These are phyloP conservation scores for Nemania sp. DNA, from an alignment of 2,329 filamentous ascomycete genomes.

Conservation along the genomic window DNA sequence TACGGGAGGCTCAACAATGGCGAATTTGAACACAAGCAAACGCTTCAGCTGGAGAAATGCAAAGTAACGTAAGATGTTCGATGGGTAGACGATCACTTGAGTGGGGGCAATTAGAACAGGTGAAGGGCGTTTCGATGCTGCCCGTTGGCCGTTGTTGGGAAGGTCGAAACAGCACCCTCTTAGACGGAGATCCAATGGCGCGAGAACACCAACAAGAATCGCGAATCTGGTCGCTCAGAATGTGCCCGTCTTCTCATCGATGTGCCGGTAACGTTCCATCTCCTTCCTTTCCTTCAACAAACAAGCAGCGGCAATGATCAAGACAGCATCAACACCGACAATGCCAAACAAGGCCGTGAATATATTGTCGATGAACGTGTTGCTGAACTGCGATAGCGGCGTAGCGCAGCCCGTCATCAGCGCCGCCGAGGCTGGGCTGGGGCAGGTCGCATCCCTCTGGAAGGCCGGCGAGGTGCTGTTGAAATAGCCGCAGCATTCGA, in stretches of 20 bases:
- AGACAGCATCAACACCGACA: slow-evolving; percentile 69
- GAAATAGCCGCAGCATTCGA: slow-evolving; percentile 78
- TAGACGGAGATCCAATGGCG: background rate
- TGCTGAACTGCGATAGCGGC: slow-evolving; percentile 69
- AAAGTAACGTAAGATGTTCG: background rate
- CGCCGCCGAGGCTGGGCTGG: slow-evolving; percentile 70
- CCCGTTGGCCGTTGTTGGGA: too few relatives aligned
- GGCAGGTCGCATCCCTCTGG: slow-evolving; percentile 68
- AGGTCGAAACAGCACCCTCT: too few relatives aligned
- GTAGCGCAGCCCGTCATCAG: slow-evolving; percentile 70
- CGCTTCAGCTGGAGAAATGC: slow-evolving; percentile 20
- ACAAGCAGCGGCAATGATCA: slow-evolving; percentile 73
- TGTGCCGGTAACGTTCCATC: slow-evolving; percentile 74
- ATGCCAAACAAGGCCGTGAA: slow-evolving; percentile 82
- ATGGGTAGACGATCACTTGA: too few relatives aligned
- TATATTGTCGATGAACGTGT: slow-evolving; percentile 71
- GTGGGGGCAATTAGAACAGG: too few relatives aligned
- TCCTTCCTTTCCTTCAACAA: slow-evolving; percentile 81
- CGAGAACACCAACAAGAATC: background rate
- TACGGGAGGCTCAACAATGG: background rate
- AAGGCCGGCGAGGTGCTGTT: slow-evolving; percentile 75
- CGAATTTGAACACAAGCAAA: background rate
- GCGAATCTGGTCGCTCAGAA: slow-evolving; percentile 44
- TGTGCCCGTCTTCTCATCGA: slow-evolving; percentile 74
- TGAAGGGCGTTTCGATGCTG: too few relatives aligned